These are phyloP conservation scores for Serendipita sp. DNA, from an alignment of 768 basidiomycete species.

Conservation along the genomic window DNA sequence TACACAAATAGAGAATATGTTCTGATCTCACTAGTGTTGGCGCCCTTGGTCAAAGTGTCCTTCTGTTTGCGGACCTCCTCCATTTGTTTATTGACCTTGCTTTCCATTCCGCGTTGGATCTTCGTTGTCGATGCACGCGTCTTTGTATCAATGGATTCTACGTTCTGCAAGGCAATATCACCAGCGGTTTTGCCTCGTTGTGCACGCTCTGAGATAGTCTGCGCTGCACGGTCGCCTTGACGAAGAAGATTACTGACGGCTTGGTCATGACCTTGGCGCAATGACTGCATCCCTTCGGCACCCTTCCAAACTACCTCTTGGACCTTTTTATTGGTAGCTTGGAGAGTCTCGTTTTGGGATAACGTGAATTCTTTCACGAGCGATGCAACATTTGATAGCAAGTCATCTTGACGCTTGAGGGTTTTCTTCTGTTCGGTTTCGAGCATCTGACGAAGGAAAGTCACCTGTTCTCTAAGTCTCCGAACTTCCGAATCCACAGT, in stretches of 20 bases:
- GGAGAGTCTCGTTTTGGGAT: slow-evolving; percentile 49
- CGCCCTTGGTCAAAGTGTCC: slow-evolving; percentile 28
- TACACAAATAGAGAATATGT: not conserved
- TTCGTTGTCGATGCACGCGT: not conserved
- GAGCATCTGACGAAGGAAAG: slow-evolving; percentile 40
- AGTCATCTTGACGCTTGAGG: slow-evolving; percentile 50
- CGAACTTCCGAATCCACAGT: slow-evolving; percentile 4
- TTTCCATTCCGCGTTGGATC: slow-evolving; percentile 24
- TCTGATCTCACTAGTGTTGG: slow-evolving; percentile 26
- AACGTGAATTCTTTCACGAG: slow-evolving; percentile 56
- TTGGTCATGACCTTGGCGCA: slow-evolving; percentile 34
- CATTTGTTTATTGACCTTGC: slow-evolving; percentile 18
- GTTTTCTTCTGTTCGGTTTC: slow-evolving; percentile 50
- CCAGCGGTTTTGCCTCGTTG: not conserved
- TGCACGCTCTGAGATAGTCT: not conserved
- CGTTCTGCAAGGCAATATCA: slow-evolving; percentile 5
- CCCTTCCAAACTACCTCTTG: slow-evolving; percentile 40
- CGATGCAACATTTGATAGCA: slow-evolving; percentile 58
- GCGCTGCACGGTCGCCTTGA: not conserved
- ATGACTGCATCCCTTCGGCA: slow-evolving; percentile 32
- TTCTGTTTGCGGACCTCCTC: slow-evolving; percentile 19
- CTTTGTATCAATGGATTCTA: not conserved
- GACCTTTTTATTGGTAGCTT: slow-evolving; percentile 37
- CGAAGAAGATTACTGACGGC: slow-evolving; percentile 23
- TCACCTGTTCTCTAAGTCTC: slow-evolving; percentile 57